A percentile compares a stretch with the other conserved stretches of the same genome.
phyloP scores from a whole-genome alignment of 306 rosid species.

The Amphicarpaea edgeworthii region DNA sequence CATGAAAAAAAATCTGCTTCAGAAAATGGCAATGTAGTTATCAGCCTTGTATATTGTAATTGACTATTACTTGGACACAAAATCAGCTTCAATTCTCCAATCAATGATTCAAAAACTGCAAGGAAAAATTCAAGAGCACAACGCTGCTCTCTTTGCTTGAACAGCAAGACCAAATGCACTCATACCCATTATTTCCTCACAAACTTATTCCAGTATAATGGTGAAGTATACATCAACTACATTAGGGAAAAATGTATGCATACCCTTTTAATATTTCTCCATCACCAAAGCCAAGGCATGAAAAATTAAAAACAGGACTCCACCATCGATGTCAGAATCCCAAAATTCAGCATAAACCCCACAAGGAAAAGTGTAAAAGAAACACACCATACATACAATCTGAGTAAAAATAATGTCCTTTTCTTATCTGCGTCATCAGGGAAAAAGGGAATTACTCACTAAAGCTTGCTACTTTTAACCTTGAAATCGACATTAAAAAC shows the following conservation, averaged over 20 bases:
- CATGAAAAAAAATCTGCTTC: slow-evolving; percentile 10
- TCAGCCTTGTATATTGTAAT: background rate
- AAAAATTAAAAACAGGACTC: background rate
- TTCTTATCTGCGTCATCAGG: background rate
- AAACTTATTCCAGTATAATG: background rate
- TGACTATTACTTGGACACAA: background rate
- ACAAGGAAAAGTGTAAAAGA: background rate
- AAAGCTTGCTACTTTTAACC: slow-evolving; percentile 3
- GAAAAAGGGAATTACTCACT: background rate
- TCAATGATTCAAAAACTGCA: background rate
- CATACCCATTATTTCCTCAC: background rate
- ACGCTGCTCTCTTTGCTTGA: background rate
- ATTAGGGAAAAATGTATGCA: background rate
- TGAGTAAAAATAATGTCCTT: background rate
- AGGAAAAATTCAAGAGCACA: background rate
- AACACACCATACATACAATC: background rate
- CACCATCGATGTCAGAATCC: background rate
- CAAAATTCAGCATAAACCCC: background rate
- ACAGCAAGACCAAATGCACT: slow-evolving; percentile 5
- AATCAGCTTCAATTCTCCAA: slow-evolving; percentile 8
- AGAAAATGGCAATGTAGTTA: background rate
- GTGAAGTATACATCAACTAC: background rate
- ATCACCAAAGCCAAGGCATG: background rate
- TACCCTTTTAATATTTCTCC: background rate
- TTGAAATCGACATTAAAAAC: background rate